These are phyloP conservation scores for Yamadazyma aaseri DNA, from an alignment of 1,139 yeast genomes.

Conservation along the genomic window DNA sequence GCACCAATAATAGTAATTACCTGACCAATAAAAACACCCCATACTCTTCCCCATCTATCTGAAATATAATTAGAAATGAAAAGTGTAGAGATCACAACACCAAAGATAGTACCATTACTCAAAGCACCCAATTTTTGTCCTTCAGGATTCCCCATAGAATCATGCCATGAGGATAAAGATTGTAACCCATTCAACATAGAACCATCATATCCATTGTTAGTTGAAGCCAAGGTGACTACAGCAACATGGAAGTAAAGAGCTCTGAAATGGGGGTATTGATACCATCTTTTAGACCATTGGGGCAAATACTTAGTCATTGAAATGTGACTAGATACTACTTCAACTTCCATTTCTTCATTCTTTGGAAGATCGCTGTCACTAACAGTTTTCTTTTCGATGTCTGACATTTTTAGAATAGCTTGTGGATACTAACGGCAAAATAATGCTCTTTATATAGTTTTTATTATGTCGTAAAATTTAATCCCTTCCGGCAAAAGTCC, in stretches of 20 bases:
- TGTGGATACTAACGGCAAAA: too few species aligned
- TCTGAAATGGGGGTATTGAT: constrained; percentile 31
- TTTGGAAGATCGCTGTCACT: background rate
- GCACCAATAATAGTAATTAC: constrained; percentile 33
- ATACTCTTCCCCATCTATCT: constrained; percentile 35
- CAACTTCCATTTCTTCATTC: too few species aligned
- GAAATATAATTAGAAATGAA: constrained; percentile 21
- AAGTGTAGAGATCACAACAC: constrained; percentile 3
- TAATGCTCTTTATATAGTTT: too few species aligned
- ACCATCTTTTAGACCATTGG: constrained; percentile 16
- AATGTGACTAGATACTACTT: background rate
- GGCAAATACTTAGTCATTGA: constrained; percentile 7
- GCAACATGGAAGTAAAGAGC: constrained; percentile 31
- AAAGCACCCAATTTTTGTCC: constrained; percentile 48
- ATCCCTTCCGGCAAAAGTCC: too few species aligned
- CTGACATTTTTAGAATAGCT: too few species aligned
- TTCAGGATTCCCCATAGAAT: constrained; percentile 26
- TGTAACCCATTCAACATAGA: constrained; percentile 53
- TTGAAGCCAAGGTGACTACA: constrained; percentile 36
- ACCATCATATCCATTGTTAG: constrained; percentile 54
- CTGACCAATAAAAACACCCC: constrained; percentile 27
- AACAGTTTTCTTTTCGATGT: too few species aligned
- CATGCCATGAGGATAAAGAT: constrained; percentile 35
- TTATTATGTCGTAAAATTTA: too few species aligned
- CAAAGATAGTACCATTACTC: constrained; percentile 19